Conservation (phyloP, 2,329 filamentous ascomycete species). For the Plectosphaerella cucumerina region DNA sequence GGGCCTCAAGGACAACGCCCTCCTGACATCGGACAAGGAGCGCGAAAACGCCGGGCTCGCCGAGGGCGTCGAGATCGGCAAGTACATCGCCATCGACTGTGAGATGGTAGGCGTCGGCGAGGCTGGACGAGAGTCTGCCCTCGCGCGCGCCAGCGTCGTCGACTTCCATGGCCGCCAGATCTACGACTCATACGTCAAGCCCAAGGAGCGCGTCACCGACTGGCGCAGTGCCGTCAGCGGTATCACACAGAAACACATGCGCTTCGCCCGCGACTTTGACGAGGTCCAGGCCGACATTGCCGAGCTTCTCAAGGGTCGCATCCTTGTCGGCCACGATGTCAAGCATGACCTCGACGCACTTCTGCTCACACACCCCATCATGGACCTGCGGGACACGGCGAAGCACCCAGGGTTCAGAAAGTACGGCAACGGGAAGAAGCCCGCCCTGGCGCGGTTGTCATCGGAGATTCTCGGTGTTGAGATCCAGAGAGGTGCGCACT, state of each 20-base stretch:
- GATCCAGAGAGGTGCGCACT: constrained; percentile 61
- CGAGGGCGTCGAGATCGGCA: constrained; percentile 66
- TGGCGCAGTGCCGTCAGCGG: constrained; percentile 88
- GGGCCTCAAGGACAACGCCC: constrained; percentile 43
- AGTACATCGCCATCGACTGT: constrained; percentile 91
- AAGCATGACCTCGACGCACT: constrained; percentile 75
- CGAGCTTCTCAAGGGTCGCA: constrained; percentile 62
- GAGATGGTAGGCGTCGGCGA: constrained; percentile 93
- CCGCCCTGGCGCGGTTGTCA: constrained; percentile 58
- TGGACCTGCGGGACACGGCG: constrained; percentile 81
- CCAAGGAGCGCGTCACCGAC: constrained; percentile 75
- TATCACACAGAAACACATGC: constrained; percentile 70
- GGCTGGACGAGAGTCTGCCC: constrained; percentile 64
- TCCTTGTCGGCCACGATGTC: constrained; percentile 81
- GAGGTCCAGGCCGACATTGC: constrained; percentile 72
- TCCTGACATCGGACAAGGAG: constrained; percentile 41
- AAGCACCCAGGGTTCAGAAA: constrained; percentile 71
- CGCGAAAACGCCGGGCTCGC: constrained; percentile 62
- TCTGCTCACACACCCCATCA: constrained; percentile 70
- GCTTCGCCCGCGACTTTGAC: constrained; percentile 64
- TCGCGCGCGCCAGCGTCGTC: constrained; percentile 85
- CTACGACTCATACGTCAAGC: constrained; percentile 88
- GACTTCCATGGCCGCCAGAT: constrained; percentile 91
- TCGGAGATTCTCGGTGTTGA: constrained; percentile 54
- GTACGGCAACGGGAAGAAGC: constrained; percentile 63